phyloP scores from a whole-genome alignment of 805 yeast species.

The Saccharomycodes ludwigii region DNA sequence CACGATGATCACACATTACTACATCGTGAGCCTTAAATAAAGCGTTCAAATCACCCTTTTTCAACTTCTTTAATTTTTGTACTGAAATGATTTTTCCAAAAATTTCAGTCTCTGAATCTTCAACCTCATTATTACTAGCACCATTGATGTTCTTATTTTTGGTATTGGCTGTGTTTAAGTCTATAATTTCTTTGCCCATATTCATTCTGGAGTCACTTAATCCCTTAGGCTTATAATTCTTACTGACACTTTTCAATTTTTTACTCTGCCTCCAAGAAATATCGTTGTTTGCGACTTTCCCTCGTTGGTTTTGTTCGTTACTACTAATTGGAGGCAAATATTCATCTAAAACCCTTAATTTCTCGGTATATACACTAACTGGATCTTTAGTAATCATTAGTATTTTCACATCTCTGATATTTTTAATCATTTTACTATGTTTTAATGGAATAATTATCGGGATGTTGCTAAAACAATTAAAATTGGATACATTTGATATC shows the following conservation, averaged over 20 bases:
- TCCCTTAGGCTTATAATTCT: neutral
- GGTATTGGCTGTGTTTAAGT: constrained; percentile 3
- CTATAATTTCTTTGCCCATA: constrained; percentile 1
- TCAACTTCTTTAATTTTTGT: constrained; percentile 33
- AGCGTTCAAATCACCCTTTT: constrained; percentile 29
- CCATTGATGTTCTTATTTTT: constrained; percentile 3
- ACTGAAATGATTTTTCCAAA: constrained; percentile 52
- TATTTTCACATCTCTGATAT: constrained; percentile 34
- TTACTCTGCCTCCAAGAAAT: neutral
- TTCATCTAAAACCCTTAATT: constrained; percentile 20
- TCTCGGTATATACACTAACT: constrained; percentile 39
- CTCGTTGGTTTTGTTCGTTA: neutral
- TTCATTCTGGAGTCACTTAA: constrained; percentile 1
- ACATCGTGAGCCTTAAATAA: constrained; percentile 52
- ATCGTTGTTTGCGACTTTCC: neutral
- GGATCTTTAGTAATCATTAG: constrained; percentile 68
- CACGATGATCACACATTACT: constrained; percentile 56
- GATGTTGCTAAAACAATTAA: constrained; percentile 24
- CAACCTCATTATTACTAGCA: too few relatives aligned
- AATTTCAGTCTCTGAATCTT: constrained; percentile 44
- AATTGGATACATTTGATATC: constrained; percentile 2
- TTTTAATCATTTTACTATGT: constrained; percentile 32
- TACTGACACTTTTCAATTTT: neutral
- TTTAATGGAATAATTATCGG: constrained; percentile 52
- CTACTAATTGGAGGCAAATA: constrained; percentile 1